Evolutionary conservation across 2,329 filamentous ascomycete genomes (phyloP).

Genomic region (Drechslerella dactyloides): DNA sequence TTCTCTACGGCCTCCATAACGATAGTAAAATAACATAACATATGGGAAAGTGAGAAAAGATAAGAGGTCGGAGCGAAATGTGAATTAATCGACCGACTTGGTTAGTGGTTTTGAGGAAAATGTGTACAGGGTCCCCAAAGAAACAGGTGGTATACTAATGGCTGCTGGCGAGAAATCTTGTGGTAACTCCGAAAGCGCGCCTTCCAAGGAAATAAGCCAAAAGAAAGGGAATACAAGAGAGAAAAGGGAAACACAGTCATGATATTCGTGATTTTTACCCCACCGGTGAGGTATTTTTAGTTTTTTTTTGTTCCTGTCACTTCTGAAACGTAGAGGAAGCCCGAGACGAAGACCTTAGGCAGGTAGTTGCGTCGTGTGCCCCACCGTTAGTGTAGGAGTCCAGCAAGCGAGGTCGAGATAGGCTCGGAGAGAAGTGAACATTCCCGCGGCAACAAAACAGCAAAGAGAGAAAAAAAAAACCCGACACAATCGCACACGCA

Average conservation of each 20-base stretch:
- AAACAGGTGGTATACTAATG: conserved; percentile 5
- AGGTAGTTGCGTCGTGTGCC: conserved; percentile 12
- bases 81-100: neutral
- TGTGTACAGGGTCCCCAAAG: neutral
- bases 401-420: conserved; percentile 17
- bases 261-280: conserved; percentile 49
- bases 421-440: conserved; percentile 23
- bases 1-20: neutral
- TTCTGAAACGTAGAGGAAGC: conserved; percentile 14
- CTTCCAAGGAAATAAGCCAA: conserved; percentile 24
- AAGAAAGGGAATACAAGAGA: conserved; percentile 18
- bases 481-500: neutral
- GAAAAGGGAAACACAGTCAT: conserved; percentile 40
- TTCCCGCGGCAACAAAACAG: conserved; percentile 26
- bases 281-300: conserved; percentile 50
- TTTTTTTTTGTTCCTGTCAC: neutral
- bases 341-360: conserved; percentile 18
- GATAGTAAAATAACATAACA: neutral
- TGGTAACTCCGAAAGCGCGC: conserved; percentile 49
- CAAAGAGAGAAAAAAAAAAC: conserved; percentile 7
- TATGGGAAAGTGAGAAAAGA: neutral
- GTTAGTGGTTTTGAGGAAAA: neutral
- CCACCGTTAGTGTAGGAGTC: neutral
- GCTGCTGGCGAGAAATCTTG: conserved; percentile 35
- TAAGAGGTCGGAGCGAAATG: neutral